Percentiles rank a stretch among this genome's conserved stretches.
These are phyloP conservation scores for Cicer judaicum DNA, from an alignment of 306 rosid species.

Conservation along the genomic window DNA sequence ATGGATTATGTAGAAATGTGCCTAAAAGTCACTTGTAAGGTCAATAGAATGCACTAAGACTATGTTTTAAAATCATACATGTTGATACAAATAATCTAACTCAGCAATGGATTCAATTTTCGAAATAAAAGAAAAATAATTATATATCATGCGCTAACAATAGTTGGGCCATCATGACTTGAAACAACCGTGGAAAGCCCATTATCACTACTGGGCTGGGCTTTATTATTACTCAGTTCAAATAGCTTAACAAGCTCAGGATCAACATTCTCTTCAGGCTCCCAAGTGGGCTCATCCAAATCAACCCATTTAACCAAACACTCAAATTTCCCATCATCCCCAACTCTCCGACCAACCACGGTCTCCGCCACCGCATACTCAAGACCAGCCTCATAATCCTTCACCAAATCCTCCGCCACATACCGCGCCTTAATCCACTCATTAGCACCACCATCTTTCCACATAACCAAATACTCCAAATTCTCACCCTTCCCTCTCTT, in stretches of 20 bases:
- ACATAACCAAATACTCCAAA: slow-evolving; percentile 72
- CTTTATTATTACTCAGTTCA: slow-evolving; percentile 41
- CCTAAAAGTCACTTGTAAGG: too few species aligned
- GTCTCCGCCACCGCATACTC: slow-evolving; percentile 89
- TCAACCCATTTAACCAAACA: slow-evolving; percentile 88
- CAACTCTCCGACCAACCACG: slow-evolving; percentile 69
- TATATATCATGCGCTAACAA: neutral
- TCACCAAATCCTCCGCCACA: slow-evolving; percentile 73
- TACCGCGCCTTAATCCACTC: slow-evolving; percentile 78
- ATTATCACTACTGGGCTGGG: slow-evolving; percentile 36
- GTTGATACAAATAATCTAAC: too few species aligned
- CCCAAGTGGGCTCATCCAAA: slow-evolving; percentile 86
- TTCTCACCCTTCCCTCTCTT: slow-evolving; percentile 78
- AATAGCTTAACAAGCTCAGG: slow-evolving; percentile 59
- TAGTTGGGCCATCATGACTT: slow-evolving; percentile 39
- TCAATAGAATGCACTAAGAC: too few species aligned
- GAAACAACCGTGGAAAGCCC: neutral
- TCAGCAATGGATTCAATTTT: neutral
- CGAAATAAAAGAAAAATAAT: neutral
- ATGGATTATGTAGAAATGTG: too few species aligned
- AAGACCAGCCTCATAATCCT: slow-evolving; percentile 80
- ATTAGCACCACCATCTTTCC: slow-evolving; percentile 81
- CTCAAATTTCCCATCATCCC: slow-evolving; percentile 69
- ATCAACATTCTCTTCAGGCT: slow-evolving; percentile 83
- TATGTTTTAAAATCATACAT: too few species aligned